Base-by-base conservation (phyloP, 345 rosid species). In the Dipteronia sinensis region DNA sequence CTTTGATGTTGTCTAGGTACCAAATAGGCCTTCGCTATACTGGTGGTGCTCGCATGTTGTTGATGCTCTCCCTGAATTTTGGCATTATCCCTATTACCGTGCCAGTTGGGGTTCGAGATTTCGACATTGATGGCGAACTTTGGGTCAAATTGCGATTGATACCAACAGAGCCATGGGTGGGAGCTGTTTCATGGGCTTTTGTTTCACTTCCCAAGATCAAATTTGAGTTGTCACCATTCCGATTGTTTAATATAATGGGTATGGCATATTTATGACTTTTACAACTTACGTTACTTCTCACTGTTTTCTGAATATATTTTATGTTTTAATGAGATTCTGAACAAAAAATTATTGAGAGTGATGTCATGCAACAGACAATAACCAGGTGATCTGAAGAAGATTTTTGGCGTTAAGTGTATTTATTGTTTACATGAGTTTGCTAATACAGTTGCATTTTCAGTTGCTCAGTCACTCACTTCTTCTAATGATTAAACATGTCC, bases 101-200 rank as follows among this genome's bases (percentile, higher is more conserved):
- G 84, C 99, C 99, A 2, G 98, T 96, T 34, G 97, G 97, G 64
- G 86, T 96, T 81, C 90, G 94, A 31, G 95, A 96, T 88, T 94
- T 96, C 78, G 98, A 96, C 82, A 94, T 96, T 78, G 99, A 94
- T 59, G 98, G 99, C 62, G 99, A 96, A 86, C 95, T 96, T n/a
- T 96, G 99, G 99, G 99, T 96, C 79, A 96, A 96, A 77, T 79
- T 94, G 83, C 86, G 98, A 83, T 80, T 94, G 86, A 94, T 96
- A 76, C 98, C 98, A 0, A 84, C 93, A 7, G 95, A 82, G 47
- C 99, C 99, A 77, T 96, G 97, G 89, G 94, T 96, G 65, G 99
- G 98, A 85, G 97, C 97, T 71, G 99, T 82, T 81, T 83, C 89
- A 47, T 94, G 97, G 98, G 98, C 99, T 68, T 96, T 96, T 81